Base-by-base conservation (phyloP, 768 basidiomycete species). In the Artomyces pyxidatus region DNA sequence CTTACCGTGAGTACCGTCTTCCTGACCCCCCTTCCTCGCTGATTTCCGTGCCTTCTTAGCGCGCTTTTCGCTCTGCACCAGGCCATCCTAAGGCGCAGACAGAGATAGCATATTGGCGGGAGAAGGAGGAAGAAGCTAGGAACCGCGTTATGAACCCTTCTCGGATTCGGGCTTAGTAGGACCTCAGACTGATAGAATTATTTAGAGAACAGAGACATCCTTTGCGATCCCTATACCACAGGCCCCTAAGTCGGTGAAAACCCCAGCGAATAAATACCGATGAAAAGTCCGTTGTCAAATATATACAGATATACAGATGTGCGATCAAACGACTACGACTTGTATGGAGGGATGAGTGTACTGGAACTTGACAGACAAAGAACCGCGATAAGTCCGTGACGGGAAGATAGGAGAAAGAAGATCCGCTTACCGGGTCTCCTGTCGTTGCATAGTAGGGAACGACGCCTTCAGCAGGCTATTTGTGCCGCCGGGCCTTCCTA, bases 51-150 rank as follows among this genome's bases (percentile, higher is more conserved):
- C 35, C 42, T 32, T 26, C 51, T 37, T 58, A 86, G 84, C 80
- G 74, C 60, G 83, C 79, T 8, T 78, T 81, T 1, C 81, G 80
- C 38, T 72, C 81, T 38, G 81, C 56, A 39, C 56, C 78, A 2
- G 83, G 81, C 6, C 93, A 96, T 63, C 80, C 86, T 1, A 90
- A 90, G 62, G 75, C 85, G 1, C 93, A 95, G 61, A 78, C 79
- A 50, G 94, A 97, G 60, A 76, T 92, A 35, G 80, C 79, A 4
- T 91, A 83, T 64, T 96, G 92, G 87, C 76, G 85, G 3, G 81
- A 89, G 55, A 73, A 85, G 48, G 88, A 92, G 59, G 92, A 93
- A 60, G 83, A 88, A 57, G 80, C 88, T 17, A 63, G 74, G 27
- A 59, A 73, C 29, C 59, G 71, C 45, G 53, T 70, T 22, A 49